Base-by-base conservation (phyloP, 2,329 filamentous ascomycete genomes). In the Daldinia sp. region DNA sequence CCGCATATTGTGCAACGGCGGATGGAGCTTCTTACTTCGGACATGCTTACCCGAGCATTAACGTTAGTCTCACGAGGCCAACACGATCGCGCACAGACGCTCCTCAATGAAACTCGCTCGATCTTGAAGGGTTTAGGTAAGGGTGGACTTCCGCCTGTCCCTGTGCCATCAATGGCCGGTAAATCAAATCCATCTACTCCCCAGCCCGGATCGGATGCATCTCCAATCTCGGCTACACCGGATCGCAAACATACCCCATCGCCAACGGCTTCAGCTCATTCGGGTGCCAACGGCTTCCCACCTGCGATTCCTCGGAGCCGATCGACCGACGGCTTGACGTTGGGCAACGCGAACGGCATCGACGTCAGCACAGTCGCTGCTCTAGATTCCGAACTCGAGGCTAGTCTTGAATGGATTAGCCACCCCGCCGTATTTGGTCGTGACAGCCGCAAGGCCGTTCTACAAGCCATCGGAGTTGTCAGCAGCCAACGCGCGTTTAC, bases 61-160 rank as follows among this genome's bases (percentile, higher is more conserved):
- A 97, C 93, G 0, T 85, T 99, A 17, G 94, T 98, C 17, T 92
- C 92, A 63, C 88, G 93, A 34, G 93, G 92, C 30, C 94, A 98
- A 78, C 92, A 97, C 75, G 95, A 99, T 73, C 90, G 94, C 32
- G 95, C 94, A 0, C 91, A 96, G 70, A 96, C 96, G 58, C 86
- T 99, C 3, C 84, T 99, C 34, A 92, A 90, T 67, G 95, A 99
- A 80, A 99, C 95, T 3, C 87, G 94, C 34, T 96, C 92, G 56
- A 99, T 99, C 62, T 83, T 99, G 55, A 97, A 97, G 79, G 95
- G 95, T 3, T 87, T 99, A 4, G 94, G 94, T 54, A 99, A 99
- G 79, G 95, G 95, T 30, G 92, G 94, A 1, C 84, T 99, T 0
- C 95, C 95, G 7, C 94, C 95, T 1, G 88, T 98, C 8, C 72